Percentiles rank a stretch among this genome's conserved stretches.
Conservation (phyloP, 1,284 basidiomycete genomes). For the Naganishia albida region DNA sequence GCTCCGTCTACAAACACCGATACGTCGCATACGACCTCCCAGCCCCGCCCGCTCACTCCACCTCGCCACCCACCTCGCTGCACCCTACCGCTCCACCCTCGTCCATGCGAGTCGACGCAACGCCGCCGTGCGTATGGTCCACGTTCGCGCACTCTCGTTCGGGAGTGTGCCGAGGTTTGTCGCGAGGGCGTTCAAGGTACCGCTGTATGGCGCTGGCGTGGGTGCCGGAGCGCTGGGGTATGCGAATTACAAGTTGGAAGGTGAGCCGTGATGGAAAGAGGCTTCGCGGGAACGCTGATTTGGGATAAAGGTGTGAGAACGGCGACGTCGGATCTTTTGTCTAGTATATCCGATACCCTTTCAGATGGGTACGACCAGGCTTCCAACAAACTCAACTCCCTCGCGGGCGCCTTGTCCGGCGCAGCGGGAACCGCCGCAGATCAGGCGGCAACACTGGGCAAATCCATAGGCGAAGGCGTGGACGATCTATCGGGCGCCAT, state of each 20-base stretch:
- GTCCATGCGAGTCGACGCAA: background rate
- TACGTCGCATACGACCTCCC: conserved; percentile 1
- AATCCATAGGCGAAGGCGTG: conserved; percentile 19
- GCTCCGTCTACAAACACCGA: conserved; percentile 15
- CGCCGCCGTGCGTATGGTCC: conserved; percentile 19
- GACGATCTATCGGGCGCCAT: conserved; percentile 16
- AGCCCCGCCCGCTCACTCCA: conserved; percentile 12
- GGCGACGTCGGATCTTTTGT: conserved; percentile 46
- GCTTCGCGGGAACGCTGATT: background rate
- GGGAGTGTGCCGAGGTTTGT: conserved; percentile 78
- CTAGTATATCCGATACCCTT: conserved; percentile 44
- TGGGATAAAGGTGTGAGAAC: conserved; percentile 45
- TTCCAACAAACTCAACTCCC: conserved; percentile 34
- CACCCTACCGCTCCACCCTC: conserved; percentile 15
- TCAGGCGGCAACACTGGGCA: conserved; percentile 2
- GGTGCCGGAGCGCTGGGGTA: conserved; percentile 88
- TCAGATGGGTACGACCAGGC: conserved; percentile 45
- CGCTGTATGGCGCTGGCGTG: conserved; percentile 77
- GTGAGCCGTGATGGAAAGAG: conserved; percentile 56
- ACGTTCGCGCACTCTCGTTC: conserved; percentile 73
- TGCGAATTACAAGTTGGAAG: conserved; percentile 91
- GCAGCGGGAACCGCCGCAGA: conserved; percentile 14
- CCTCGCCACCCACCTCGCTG: conserved; percentile 4
- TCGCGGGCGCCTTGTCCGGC: conserved; percentile 10
- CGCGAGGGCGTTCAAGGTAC: conserved; percentile 77